Evolutionary conservation across 805 yeast genomes (phyloP).

Genomic region (Scheffersomyces ergatensis): DNA sequence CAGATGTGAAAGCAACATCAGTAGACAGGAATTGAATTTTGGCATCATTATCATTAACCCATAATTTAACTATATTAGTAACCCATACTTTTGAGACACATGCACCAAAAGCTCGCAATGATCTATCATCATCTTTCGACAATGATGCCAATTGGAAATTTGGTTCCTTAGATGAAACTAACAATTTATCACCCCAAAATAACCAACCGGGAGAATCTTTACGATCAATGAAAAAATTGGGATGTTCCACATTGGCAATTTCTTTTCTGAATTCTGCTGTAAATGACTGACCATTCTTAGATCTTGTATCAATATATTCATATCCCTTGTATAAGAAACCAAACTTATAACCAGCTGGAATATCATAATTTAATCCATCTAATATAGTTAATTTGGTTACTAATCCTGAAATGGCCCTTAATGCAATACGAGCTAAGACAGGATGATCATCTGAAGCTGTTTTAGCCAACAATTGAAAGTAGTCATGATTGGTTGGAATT

Average conservation of each 20-base stretch:
- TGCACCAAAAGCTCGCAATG: conserved; percentile 43
- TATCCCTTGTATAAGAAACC: conserved; percentile 30
- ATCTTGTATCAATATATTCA: conserved; percentile 40
- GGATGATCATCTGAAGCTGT: conserved; percentile 68
- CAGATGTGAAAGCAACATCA: conserved; percentile 56
- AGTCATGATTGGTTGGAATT: conserved; percentile 36
- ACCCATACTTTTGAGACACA: conserved; percentile 59
- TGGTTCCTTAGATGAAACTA: conserved; percentile 41
- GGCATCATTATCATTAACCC: conserved; percentile 67
- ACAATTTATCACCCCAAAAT: conserved; percentile 64
- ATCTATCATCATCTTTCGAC: conserved; percentile 37
- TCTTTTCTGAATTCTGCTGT: conserved; percentile 47
- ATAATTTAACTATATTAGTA: conserved; percentile 42
- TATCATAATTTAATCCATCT: conserved; percentile 47
- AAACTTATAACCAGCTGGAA: conserved; percentile 42
- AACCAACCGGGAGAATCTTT: conserved; percentile 63
- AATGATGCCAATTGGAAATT: conserved; percentile 27
- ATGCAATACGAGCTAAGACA: conserved; percentile 53
- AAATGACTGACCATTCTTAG: conserved; percentile 33
- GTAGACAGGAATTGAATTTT: conserved; percentile 64
- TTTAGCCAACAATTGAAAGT: conserved; percentile 42
- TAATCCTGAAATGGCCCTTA: conserved; percentile 58
- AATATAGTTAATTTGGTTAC: conserved; percentile 44
- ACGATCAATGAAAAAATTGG: conserved; percentile 57
- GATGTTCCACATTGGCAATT: conserved; percentile 44